phyloP scores from a whole-genome alignment of 768 basidiomycete genomes.

The Mycena galopus region DNA sequence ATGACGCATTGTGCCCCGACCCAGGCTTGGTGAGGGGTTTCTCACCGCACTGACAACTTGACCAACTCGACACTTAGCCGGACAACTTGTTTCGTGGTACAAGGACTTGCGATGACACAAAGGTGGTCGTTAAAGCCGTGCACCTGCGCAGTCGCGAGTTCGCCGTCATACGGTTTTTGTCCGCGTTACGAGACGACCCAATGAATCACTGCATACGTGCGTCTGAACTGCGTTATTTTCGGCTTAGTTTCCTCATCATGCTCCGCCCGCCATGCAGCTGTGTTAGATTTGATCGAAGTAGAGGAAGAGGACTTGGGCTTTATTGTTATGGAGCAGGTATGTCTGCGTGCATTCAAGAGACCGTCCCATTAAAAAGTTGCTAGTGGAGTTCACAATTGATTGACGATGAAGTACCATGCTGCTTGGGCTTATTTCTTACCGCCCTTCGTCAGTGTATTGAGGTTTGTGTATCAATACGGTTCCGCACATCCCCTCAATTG shows the following conservation, averaged over 20 bases:
- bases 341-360: not conserved
- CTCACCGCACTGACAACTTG: not conserved
- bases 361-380: constrained; percentile 1
- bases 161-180: constrained; percentile 68
- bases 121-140: constrained; percentile 78
- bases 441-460: constrained; percentile 78
- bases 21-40: constrained; percentile 70
- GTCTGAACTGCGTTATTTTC: constrained; percentile 43
- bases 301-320: constrained; percentile 67
- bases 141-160: constrained; percentile 74
- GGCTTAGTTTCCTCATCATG: constrained; percentile 24
- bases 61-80: constrained; percentile 57
- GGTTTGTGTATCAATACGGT: constrained; percentile 50
- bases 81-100: constrained; percentile 81
- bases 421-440: constrained; percentile 64
- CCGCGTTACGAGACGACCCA: constrained; percentile 66
- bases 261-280: constrained; percentile 56
- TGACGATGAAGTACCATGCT: constrained; percentile 62
- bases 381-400: constrained; percentile 80
- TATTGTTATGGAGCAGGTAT: constrained; percentile 74
- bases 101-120: constrained; percentile 61
- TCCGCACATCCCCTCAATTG: not conserved
- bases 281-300: constrained; percentile 73
- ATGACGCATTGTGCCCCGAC: constrained; percentile 77
- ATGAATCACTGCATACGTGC: constrained; percentile 85